phyloP scores from a whole-genome alignment of 2,329 filamentous ascomycete genomes.

The Paramyrothecium sp. region DNA sequence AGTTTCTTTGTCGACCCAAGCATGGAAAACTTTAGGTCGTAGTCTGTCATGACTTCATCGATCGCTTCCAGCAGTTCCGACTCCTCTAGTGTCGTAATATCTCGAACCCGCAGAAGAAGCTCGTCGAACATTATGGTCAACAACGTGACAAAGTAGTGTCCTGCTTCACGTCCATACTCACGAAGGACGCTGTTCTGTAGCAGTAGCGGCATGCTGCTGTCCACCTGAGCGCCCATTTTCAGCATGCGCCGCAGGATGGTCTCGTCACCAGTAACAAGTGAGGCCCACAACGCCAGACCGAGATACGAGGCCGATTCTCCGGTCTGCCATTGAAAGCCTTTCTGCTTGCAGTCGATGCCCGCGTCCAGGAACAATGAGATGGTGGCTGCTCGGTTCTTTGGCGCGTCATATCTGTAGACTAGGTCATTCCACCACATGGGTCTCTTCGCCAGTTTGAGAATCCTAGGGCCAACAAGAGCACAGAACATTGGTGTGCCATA shows the following conservation, averaged over 20 bases:
- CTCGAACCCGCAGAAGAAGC: neutral
- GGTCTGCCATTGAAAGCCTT: slow-evolving; percentile 14
- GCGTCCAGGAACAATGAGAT: slow-evolving; percentile 19
- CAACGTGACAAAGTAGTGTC: neutral
- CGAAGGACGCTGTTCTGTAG: neutral
- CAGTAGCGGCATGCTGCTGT: neutral
- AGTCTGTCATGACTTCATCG: slow-evolving; percentile 11
- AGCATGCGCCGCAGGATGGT: slow-evolving; percentile 19
- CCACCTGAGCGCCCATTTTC: neutral
- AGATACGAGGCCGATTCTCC: slow-evolving; percentile 15
- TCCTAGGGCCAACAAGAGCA: slow-evolving; percentile 28
- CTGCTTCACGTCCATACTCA: neutral
- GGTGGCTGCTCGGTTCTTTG: slow-evolving; percentile 12
- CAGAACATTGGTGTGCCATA: slow-evolving; percentile 31
- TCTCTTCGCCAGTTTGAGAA: slow-evolving; percentile 13
- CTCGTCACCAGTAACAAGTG: slow-evolving; percentile 19
- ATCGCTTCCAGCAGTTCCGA: slow-evolving; percentile 10
- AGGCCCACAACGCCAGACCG: slow-evolving; percentile 22
- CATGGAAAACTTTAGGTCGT: slow-evolving; percentile 12
- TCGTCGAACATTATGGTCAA: neutral
- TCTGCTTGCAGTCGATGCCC: slow-evolving; percentile 13
- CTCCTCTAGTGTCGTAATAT: neutral
- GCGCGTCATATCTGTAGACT: slow-evolving; percentile 9
- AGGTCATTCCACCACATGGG: slow-evolving; percentile 19
- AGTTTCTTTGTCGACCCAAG: slow-evolving; percentile 5